These are phyloP conservation scores for Cladosporium austrohemisphaericum DNA, from an alignment of 2,329 filamentous ascomycete genomes.

Conservation along the genomic window DNA sequence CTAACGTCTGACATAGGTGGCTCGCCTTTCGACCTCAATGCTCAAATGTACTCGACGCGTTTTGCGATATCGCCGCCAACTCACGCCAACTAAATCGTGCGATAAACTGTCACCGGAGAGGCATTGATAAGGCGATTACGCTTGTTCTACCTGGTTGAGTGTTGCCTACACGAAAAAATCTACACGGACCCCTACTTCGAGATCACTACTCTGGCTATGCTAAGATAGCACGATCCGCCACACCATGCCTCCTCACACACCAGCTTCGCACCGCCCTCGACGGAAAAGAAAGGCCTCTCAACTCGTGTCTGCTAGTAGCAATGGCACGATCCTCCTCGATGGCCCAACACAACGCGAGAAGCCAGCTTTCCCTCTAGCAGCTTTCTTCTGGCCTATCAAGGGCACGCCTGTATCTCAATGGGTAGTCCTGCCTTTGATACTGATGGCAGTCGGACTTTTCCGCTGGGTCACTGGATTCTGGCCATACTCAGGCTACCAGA, in stretches of 20 bases:
- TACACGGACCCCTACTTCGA: no score
- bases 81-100: no score
- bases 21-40: no score
- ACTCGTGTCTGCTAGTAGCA: constrained; percentile 34
- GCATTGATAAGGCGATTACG: no score
- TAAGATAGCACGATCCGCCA: not conserved
- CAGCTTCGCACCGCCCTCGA: constrained; percentile 33
- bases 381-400: constrained; percentile 91
- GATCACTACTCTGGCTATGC: no score
- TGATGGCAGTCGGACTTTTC: constrained; percentile 89
- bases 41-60: no score
- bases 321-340: constrained; percentile 39
- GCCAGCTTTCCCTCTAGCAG: constrained; percentile 83
- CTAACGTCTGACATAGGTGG: no score
- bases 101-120: no score
- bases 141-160: no score
- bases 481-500: constrained; percentile 85
- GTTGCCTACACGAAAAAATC: no score
- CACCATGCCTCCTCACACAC: constrained; percentile 7
- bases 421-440: constrained; percentile 79
- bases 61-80: no score
- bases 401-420: constrained; percentile 76
- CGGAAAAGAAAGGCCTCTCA: constrained; percentile 41
- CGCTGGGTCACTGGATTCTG: constrained; percentile 89
- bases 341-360: constrained; percentile 21